These are phyloP conservation scores for Artemisia annua DNA, from an alignment of 129 eudicot genomes.

Conservation along the genomic window DNA sequence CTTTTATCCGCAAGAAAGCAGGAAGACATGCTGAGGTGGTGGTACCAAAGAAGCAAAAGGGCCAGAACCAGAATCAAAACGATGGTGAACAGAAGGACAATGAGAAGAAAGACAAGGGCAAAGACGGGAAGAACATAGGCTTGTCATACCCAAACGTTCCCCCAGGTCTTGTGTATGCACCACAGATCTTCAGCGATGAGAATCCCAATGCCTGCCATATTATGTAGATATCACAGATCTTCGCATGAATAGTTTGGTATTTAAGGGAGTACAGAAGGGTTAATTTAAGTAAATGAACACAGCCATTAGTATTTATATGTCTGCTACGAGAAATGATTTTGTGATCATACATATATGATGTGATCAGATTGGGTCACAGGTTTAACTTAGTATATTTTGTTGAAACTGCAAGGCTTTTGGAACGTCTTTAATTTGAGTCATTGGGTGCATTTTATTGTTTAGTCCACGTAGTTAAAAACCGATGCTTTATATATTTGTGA, in stretches of 20 bases:
- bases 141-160: constrained; percentile 27
- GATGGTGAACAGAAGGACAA: constrained; percentile 16
- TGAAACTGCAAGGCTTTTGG: too few relatives aligned
- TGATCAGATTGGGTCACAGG: too few relatives aligned
- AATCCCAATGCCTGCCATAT: constrained; percentile 68
- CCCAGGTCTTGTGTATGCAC: constrained; percentile 41
- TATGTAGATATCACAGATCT: constrained; percentile 39
- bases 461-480: too few relatives aligned
- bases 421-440: too few relatives aligned
- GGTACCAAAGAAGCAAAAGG: constrained; percentile 15
- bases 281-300: constrained; percentile 9
- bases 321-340: not conserved
- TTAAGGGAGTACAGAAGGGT: constrained; percentile 7
- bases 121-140: constrained; percentile 12
- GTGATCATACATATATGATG: too few relatives aligned
- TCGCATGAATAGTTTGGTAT: constrained; percentile 8
- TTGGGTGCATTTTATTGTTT: too few relatives aligned
- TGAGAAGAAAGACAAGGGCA: constrained; percentile 3
- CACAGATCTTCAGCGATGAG: constrained; percentile 79
- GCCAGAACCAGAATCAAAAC: constrained; percentile 18
- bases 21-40: constrained; percentile 58
- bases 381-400: too few relatives aligned
- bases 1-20: constrained; percentile 41
- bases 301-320: not conserved
- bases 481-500: too few relatives aligned